Evolutionary conservation across 208 protist species (phyloP).

Genomic region (Angomonas deanei): DNA sequence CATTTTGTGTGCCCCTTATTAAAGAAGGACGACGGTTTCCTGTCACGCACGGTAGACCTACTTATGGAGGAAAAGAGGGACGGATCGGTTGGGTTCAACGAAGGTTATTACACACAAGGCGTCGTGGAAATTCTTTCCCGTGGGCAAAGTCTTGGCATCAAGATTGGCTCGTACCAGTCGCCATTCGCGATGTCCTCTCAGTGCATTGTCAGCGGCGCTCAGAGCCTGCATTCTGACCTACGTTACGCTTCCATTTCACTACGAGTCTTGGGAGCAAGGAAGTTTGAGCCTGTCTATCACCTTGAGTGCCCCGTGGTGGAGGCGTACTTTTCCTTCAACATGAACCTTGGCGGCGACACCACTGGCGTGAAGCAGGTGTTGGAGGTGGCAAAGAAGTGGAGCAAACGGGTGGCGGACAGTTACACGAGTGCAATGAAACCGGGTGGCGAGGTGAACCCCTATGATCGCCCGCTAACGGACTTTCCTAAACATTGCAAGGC

Average conservation of each 20-base stretch:
- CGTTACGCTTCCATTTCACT: slow-evolving; percentile 59
- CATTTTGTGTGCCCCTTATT: slow-evolving; percentile 79
- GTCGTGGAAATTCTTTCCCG: slow-evolving; percentile 75
- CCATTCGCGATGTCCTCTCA: slow-evolving; percentile 12
- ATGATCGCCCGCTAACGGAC: slow-evolving; percentile 1
- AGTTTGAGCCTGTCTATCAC: slow-evolving; percentile 38
- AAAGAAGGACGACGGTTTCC: slow-evolving; percentile 21
- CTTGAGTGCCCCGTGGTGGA: slow-evolving; percentile 77
- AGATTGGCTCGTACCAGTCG: slow-evolving; percentile 44
- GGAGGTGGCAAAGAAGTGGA: slow-evolving; percentile 70
- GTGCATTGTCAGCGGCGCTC: slow-evolving; percentile 8
- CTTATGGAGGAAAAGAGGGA: slow-evolving; percentile 1
- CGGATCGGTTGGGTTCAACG: neutral
- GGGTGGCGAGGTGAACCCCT: neutral
- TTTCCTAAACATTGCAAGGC: slow-evolving; percentile 16
- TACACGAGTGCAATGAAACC: slow-evolving; percentile 9
- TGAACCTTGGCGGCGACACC: slow-evolving; percentile 78
- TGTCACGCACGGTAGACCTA: slow-evolving; percentile 20
- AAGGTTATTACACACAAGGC: slow-evolving; percentile 42
- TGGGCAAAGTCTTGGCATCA: slow-evolving; percentile 45
- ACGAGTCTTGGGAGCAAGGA: slow-evolving; percentile 53
- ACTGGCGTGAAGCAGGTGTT: slow-evolving; percentile 58
- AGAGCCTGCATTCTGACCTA: slow-evolving; percentile 54
- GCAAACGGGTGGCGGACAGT: slow-evolving; percentile 37
- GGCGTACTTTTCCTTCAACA: slow-evolving; percentile 67